Conservation (phyloP, 176 grass and related monocot genomes). For the Carex myosuroides region DNA sequence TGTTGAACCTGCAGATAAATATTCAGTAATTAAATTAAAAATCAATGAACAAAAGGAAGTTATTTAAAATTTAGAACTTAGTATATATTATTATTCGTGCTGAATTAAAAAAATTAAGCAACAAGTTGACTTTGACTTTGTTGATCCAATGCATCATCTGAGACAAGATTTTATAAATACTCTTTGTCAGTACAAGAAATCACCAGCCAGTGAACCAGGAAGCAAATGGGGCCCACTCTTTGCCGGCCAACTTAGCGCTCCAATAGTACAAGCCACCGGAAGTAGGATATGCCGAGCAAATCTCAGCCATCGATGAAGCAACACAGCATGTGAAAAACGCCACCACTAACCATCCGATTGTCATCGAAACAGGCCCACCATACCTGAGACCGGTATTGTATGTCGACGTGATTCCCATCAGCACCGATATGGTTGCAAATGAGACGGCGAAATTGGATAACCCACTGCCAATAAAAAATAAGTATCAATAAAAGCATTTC, state of each 20-base stretch:
- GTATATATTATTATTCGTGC: not conserved
- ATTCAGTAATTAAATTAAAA: not conserved
- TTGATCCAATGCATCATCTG: not conserved
- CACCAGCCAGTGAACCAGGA: constrained; percentile 36
- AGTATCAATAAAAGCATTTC: not conserved
- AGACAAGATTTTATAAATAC: not conserved
- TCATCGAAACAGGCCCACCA: constrained; percentile 42
- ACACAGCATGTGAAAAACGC: constrained; percentile 16
- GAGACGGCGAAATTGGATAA: constrained; percentile 44
- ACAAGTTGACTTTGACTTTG: not conserved
- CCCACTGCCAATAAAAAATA: not conserved
- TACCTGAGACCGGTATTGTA: constrained; percentile 55
- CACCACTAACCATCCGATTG: constrained; percentile 45
- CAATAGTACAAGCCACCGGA: constrained; percentile 40
- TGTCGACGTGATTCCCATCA: constrained; percentile 37
- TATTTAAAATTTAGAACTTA: not conserved
- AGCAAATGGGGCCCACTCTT: constrained; percentile 32
- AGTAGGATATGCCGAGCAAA: constrained; percentile 37
- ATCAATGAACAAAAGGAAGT: not conserved
- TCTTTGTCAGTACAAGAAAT: not conserved
- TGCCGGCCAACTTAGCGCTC: constrained; percentile 34
- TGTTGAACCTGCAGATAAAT: constrained; percentile 40
- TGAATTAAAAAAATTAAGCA: not conserved
- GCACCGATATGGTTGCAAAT: constrained; percentile 48
- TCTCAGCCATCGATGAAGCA: constrained; percentile 31